A percentile compares a stretch with the other conserved stretches of the same genome.
phyloP scores from a whole-genome alignment of 345 rosid species.

The Capsella bursapastoris region DNA sequence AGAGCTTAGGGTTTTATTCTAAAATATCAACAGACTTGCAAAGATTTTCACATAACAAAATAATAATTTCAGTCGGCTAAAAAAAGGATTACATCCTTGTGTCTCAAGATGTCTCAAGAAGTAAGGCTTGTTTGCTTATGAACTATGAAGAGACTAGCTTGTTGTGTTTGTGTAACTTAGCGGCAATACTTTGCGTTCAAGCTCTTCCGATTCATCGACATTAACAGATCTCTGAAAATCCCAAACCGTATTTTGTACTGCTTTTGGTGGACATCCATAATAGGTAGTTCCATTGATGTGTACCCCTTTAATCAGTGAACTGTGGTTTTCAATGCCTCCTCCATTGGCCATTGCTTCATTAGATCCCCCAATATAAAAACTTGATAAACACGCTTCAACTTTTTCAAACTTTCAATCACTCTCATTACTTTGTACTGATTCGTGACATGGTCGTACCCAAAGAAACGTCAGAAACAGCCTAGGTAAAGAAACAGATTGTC shows the following conservation, averaged over 20 bases:
- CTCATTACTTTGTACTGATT: no score
- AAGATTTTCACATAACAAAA: conserved; percentile 1
- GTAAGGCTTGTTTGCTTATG: neutral
- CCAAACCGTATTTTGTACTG: conserved; percentile 63
- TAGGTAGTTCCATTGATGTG: no score
- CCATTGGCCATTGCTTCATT: no score
- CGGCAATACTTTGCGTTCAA: conserved; percentile 50
- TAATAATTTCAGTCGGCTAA: neutral
- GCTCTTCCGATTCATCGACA: conserved; percentile 49
- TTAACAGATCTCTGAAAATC: conserved; percentile 65
- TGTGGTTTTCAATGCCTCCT: no score
- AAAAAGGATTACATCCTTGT: neutral
- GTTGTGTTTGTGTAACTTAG: conserved; percentile 39
- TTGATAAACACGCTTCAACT: no score
- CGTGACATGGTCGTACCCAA: no score
- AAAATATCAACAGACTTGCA: conserved; percentile 4
- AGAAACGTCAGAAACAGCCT: no score
- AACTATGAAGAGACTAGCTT: neutral
- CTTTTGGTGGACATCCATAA: conserved; percentile 57
- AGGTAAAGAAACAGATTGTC: no score
- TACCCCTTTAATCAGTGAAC: no score
- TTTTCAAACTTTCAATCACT: no score
- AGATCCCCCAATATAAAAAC: no score
- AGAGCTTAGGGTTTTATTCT: conserved; percentile 24
- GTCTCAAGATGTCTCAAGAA: conserved; percentile 12